These are phyloP conservation scores for Aspergillus japonicus DNA, from an alignment of 2,329 filamentous ascomycete species.

Conservation along the genomic window DNA sequence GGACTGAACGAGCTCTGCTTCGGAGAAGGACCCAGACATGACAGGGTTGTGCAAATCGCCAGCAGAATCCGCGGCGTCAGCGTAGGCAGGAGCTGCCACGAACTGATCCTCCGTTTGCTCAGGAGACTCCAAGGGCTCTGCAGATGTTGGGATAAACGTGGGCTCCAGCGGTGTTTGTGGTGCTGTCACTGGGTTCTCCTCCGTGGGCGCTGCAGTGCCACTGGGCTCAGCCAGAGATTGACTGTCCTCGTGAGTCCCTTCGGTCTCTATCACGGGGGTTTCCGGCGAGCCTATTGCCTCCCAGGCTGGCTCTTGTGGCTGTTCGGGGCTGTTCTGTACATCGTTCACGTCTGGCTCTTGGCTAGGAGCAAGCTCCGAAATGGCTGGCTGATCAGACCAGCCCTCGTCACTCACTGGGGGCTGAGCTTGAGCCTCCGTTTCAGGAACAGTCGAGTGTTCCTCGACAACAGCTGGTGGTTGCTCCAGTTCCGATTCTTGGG, in stretches of 20 bases:
- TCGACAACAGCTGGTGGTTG: slow-evolving; percentile 20
- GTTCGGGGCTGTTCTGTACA: slow-evolving; percentile 17
- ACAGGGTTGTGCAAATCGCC: slow-evolving; percentile 16
- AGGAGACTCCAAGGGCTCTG: slow-evolving; percentile 27
- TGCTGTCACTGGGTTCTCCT: slow-evolving; percentile 23
- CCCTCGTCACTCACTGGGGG: slow-evolving; percentile 15
- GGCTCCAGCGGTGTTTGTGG: slow-evolving; percentile 26
- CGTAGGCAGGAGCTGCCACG: slow-evolving; percentile 25
- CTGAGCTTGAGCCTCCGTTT: slow-evolving; percentile 13
- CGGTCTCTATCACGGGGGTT: slow-evolving; percentile 9
- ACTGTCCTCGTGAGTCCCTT: slow-evolving; percentile 13
- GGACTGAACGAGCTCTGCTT: slow-evolving; percentile 10
- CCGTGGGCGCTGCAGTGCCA: slow-evolving; percentile 13
- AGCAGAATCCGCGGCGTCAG: slow-evolving; percentile 16
- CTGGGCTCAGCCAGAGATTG: slow-evolving; percentile 8
- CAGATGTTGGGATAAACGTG: slow-evolving; percentile 13
- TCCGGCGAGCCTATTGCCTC: slow-evolving; percentile 15
- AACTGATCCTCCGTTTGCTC: slow-evolving; percentile 31
- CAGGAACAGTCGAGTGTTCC: slow-evolving; percentile 14
- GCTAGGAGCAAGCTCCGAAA: slow-evolving; percentile 13
- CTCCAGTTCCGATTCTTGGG: slow-evolving; percentile 17
- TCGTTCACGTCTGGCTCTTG: slow-evolving; percentile 22
- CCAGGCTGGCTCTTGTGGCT: slow-evolving; percentile 14
- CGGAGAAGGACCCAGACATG: slow-evolving; percentile 13
- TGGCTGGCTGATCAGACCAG: slow-evolving; percentile 13